phyloP scores from a whole-genome alignment of 1,284 basidiomycete genomes.

The Chalciporus sp. region DNA sequence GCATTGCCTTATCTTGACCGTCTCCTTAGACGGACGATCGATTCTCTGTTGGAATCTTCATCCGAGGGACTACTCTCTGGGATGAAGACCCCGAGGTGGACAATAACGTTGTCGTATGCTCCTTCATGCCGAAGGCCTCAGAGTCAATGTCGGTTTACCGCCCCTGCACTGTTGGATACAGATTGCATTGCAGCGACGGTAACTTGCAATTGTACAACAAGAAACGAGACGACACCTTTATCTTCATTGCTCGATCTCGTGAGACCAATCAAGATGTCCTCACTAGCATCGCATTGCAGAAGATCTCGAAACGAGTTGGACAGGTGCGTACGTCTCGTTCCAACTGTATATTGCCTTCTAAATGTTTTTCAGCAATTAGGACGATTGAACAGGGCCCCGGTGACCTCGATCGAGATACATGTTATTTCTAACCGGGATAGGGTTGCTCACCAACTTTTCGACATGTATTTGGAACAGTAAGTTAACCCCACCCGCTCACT shows the following conservation, averaged over 20 bases:
- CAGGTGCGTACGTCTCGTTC: constrained; percentile 37
- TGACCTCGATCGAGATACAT: constrained; percentile 59
- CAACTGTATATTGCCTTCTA: neutral
- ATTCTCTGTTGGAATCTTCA: constrained; percentile 63
- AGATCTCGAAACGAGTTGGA: constrained; percentile 56
- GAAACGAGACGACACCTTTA: constrained; percentile 53
- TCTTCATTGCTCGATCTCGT: constrained; percentile 53
- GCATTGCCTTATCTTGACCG: neutral
- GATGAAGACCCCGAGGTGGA: constrained; percentile 61
- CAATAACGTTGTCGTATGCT: constrained; percentile 61
- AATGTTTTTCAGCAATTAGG: constrained; percentile 54
- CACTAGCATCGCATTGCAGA: constrained; percentile 61
- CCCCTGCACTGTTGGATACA: constrained; percentile 54
- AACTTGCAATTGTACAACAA: constrained; percentile 61
- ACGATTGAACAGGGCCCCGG: constrained; percentile 50
- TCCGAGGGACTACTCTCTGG: constrained; percentile 60
- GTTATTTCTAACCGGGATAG: constrained; percentile 69
- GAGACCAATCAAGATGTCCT: constrained; percentile 50
- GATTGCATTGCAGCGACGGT: constrained; percentile 54
- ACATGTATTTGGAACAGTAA: constrained; percentile 67
- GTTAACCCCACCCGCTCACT: constrained; percentile 24
- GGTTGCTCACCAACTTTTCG: constrained; percentile 63
- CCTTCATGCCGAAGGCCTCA: constrained; percentile 58
- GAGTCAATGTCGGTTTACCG: constrained; percentile 49
- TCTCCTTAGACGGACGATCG: constrained; percentile 53